Base-by-base conservation (phyloP, 352 stramenopile species). In the Thalassiosira exigua region DNA sequence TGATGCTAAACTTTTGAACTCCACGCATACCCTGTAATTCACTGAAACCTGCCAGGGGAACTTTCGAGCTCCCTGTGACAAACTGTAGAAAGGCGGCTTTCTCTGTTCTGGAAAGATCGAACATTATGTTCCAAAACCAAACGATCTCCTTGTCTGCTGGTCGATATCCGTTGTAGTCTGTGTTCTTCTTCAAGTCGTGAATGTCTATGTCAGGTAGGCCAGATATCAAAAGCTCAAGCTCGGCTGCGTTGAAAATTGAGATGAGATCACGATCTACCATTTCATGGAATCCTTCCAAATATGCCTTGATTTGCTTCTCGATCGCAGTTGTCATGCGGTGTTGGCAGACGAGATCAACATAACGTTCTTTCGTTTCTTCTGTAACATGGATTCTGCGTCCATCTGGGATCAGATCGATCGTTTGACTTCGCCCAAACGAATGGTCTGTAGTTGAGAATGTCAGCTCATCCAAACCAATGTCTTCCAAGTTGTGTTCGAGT, bases 241-340 rank as follows among this genome's bases (percentile, higher is more conserved):
- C 96, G 72, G 97, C 94, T 53, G 98, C 94, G 60, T 97, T 97
- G 78, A 99, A 99, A 42, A 99, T 97, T 2, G 95, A 96, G 62
- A 94, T 91, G 21, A 98, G 83, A 76, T 98, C 96, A 44, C 90
- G 84, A 30, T 96, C 97, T 24, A 99, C 96, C 44, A 99, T 94
- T 24, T 98, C 97, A 75, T 98, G 97, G 56, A 99, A 97, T 21
- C 97, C 97, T 82, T 98, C 92, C 30, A 98, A 89, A 69, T 98
- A 94, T 29, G 96, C 96, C 46, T 61, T 61, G n/a, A 98, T 95
- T 78, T 99, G 98, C 79, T 96, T 95, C 12, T 95, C 93, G 71
- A 99, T 99, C 22, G 96, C 95, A 22, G 96, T 98, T 32, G 97
- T 98, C 97, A 99, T 99, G n/a, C 97, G 93, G 87, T 99, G 96